These are phyloP conservation scores for Podosphaera fusca DNA, from an alignment of 2,329 filamentous ascomycete species.

Conservation along the genomic window DNA sequence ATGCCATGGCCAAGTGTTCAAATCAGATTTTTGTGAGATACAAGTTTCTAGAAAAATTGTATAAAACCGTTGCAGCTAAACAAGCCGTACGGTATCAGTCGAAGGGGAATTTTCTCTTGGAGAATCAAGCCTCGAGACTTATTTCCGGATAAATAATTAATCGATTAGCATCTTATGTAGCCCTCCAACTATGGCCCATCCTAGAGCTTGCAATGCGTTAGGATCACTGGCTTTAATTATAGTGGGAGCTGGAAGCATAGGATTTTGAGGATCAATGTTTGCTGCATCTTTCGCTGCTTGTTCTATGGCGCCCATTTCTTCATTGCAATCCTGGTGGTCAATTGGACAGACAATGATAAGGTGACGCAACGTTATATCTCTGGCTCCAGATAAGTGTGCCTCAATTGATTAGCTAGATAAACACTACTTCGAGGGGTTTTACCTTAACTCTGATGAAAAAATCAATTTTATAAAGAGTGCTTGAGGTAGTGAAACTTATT, in stretches of 20 bases:
- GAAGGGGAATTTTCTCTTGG: no score
- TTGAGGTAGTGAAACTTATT: constrained; percentile 78
- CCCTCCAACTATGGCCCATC: constrained; percentile 37
- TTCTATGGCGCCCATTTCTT: constrained; percentile 96
- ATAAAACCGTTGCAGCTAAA: no score
- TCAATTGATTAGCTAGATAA: constrained; percentile 18
- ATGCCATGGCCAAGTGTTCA: no score
- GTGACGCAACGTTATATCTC: constrained; percentile 72
- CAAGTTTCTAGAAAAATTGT: no score
- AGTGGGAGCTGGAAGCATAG: constrained; percentile 67
- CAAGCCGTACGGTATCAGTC: no score
- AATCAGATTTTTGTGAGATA: no score
- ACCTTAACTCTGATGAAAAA: constrained; percentile 93
- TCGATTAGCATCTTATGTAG: constrained; percentile 45
- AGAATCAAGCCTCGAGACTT: background rate
- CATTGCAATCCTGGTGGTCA: constrained; percentile 86
- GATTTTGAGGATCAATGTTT: constrained; percentile 69
- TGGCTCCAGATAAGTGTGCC: constrained; percentile 71
- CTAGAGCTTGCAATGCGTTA: constrained; percentile 35
- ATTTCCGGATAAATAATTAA: constrained; percentile 16
- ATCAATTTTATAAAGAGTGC: constrained; percentile 91
- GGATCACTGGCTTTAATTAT: constrained; percentile 63
- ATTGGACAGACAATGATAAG: constrained; percentile 91
- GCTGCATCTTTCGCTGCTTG: constrained; percentile 85
- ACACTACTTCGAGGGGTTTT: constrained; percentile 6